Evolutionary conservation across 352 stramenopile genomes (phyloP).

Genomic region (Phytophthora melonis): DNA sequence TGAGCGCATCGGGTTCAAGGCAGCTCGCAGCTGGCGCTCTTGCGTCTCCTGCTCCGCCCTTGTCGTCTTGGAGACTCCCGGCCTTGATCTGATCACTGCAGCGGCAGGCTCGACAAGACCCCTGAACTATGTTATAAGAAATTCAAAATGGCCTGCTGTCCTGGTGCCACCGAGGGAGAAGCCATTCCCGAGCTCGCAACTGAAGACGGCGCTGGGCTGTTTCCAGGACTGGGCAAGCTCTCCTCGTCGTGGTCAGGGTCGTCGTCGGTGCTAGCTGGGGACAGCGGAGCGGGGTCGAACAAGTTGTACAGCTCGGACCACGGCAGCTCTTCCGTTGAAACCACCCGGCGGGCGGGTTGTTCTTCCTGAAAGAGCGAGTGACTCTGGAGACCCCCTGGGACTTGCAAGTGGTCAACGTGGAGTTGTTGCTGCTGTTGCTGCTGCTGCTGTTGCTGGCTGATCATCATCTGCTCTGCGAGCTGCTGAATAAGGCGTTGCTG

Average conservation of each 20-base stretch:
- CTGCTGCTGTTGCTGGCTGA: conserved; percentile 45
- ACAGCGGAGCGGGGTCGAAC: conserved; percentile 65
- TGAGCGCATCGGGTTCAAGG: conserved; percentile 8
- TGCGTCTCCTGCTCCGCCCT: conserved; percentile 1
- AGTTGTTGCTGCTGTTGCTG: conserved; percentile 27
- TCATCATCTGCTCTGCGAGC: conserved; percentile 47
- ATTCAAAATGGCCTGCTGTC: conserved; percentile 59
- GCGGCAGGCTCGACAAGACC: conserved; percentile 10
- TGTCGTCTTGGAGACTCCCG: conserved; percentile 10
- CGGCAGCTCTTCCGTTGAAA: conserved; percentile 77
- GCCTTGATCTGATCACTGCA: conserved; percentile 11
- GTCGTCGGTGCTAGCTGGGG: conserved; percentile 54
- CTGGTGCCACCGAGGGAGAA: conserved; percentile 27
- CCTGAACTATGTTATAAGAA: conserved; percentile 66
- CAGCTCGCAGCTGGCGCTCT: conserved; percentile 13
- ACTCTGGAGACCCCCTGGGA: conserved; percentile 56
- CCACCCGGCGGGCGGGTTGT: conserved; percentile 60
- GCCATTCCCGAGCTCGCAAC: conserved; percentile 19
- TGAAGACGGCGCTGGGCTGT: conserved; percentile 33
- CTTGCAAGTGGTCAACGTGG: conserved; percentile 27
- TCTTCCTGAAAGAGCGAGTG: conserved; percentile 78
- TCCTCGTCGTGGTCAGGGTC: conserved; percentile 71
- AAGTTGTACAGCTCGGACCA: conserved; percentile 88
- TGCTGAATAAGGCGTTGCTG: conserved; percentile 47
- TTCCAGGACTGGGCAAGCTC: conserved; percentile 45